Base-by-base conservation (phyloP, 129 eudicot species). In the Helichrysum umbraculigerum region DNA sequence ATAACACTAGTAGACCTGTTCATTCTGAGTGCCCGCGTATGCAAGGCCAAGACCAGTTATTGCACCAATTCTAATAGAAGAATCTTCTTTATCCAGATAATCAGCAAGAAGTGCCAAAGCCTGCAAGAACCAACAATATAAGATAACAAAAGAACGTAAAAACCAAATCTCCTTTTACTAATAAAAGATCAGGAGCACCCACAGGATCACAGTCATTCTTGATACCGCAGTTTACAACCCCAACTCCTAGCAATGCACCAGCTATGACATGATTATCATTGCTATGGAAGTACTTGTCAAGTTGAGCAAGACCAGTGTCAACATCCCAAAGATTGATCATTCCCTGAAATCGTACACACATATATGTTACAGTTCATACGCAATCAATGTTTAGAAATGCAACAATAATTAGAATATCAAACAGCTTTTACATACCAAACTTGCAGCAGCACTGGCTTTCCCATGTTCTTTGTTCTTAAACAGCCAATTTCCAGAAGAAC, bases 401-500 rank as follows among this genome's bases (percentile, higher is more conserved):
- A 66, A 37, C 29, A 29, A 15, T 59, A 54, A 19, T 3, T 62
- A 20, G n/a, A 41, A 10, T 3, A 51, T 10, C 8, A n/a, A 66
- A 34, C 33, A 37, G 57, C 34, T 33, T 68, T 50, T 32, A 76
- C 89, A 79, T 57, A 95, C 99, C 99, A 95, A 80, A 87, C 99
- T 95, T 70, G 99, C 99, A n/a, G 99, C 96, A 86, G 99, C 99
- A 87, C 99, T 95, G 74, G 96, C 86, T 80, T 95, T 95, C 30
- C 99, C 99, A 74, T 95, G 99, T 66, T 95, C 99, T 81, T 95
- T 95, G 83, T 95, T 95, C 72, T 95, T 95, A 75, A 91, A 95
- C 62, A 95, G 95, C 99, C 99, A 95, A 75, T 86, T 89, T 68
- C 95, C 87, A 39, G 96, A 83, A 39, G 97, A 68, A 62, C 94